A percentile compares a stretch with the other conserved stretches of the same genome.
Conservation (phyloP, 129 eudicot species). For the Lonicera japonica region DNA sequence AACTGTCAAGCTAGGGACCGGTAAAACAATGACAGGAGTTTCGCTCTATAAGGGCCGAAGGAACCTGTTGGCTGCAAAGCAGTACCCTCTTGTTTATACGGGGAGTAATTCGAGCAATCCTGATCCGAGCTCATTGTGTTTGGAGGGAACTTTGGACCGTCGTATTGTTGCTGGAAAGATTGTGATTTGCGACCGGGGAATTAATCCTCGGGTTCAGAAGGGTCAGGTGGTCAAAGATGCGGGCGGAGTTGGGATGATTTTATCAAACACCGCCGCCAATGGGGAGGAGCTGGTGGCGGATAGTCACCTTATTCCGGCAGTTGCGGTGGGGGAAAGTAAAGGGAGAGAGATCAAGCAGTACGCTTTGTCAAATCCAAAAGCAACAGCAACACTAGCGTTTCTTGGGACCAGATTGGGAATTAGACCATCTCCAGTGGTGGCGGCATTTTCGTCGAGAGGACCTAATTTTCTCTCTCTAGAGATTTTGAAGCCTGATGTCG, state of each 20-base stretch:
- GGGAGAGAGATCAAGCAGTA: constrained; percentile 59
- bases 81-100: constrained; percentile 60
- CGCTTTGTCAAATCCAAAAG: constrained; percentile 29
- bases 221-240: constrained; percentile 93
- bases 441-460: constrained; percentile 90
- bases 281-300: constrained; percentile 92
- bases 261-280: constrained; percentile 74
- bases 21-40: constrained; percentile 45
- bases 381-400: constrained; percentile 66
- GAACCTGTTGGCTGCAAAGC: constrained; percentile 27
- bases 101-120: constrained; percentile 67
- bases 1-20: constrained; percentile 55
- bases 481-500: constrained; percentile 72
- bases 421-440: constrained; percentile 84
- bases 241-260: constrained; percentile 87
- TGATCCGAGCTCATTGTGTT: constrained; percentile 73
- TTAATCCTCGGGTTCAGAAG: constrained; percentile 86
- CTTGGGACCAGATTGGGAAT: constrained; percentile 61
- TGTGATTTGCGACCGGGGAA: constrained; percentile 81
- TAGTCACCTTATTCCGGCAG: constrained; percentile 78
- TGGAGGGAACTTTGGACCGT: constrained; percentile 71
- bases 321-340: constrained; percentile 71
- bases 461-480: constrained; percentile 70
- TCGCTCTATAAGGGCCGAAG: constrained; percentile 68
- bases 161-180: constrained; percentile 67